Conservation (phyloP, 176 grass and related monocot genomes). For the Cocos nucifera region DNA sequence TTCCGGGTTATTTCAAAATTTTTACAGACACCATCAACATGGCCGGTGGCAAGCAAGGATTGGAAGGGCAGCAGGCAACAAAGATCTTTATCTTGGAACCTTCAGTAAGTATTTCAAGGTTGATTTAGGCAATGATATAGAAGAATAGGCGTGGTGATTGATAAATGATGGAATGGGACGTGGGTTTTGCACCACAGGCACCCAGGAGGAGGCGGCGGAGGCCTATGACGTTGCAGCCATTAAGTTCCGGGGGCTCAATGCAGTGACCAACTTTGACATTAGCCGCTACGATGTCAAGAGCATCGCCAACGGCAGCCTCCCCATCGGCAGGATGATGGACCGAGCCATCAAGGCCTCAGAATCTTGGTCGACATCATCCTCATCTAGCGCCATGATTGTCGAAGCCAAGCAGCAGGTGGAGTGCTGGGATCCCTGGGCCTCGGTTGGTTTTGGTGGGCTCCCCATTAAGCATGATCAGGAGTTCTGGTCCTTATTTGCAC, state of each 20-base stretch:
- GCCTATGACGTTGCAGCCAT: constrained; percentile 94
- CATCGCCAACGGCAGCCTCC: constrained; percentile 72
- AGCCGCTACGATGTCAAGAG: constrained; percentile 81
- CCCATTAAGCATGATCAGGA: constrained; percentile 46
- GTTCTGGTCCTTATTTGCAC: constrained; percentile 60
- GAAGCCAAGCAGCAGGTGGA: constrained; percentile 8
- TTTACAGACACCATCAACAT: constrained; percentile 84
- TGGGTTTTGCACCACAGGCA: constrained; percentile 28
- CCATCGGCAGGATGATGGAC: constrained; percentile 38
- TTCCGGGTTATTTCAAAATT: no score
- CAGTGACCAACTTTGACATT: constrained; percentile 94
- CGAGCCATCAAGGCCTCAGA: constrained; percentile 34
- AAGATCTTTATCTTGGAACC: constrained; percentile 96
- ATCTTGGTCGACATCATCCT: constrained; percentile 23
- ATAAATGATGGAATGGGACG: neutral
- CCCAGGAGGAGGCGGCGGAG: constrained; percentile 82
- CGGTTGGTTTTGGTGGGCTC: constrained; percentile 21
- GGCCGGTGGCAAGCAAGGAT: constrained; percentile 96
- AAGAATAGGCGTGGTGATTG: neutral
- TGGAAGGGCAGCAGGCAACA: constrained; percentile 89
- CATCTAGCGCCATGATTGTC: constrained; percentile 11
- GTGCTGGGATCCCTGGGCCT: neutral
- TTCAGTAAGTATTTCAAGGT: constrained; percentile 49
- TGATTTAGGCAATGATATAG: neutral
- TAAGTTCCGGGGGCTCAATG: constrained; percentile 84